Conservation (phyloP, 805 yeast species). For the Brettanomyces custersianus region DNA sequence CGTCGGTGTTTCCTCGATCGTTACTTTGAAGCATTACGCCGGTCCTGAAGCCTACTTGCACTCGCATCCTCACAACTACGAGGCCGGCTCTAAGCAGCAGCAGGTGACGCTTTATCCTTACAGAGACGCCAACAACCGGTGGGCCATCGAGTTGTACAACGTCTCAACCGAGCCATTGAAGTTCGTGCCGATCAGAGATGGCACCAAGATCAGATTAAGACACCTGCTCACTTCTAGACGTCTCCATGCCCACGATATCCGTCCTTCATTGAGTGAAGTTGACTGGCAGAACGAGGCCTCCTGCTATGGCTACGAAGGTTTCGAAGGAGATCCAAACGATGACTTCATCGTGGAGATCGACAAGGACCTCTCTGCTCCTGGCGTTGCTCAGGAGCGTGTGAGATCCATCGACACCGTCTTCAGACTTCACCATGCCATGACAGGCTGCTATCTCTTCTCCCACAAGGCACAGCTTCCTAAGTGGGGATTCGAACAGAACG, state of each 20-base stretch:
- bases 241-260: conserved; percentile 77
- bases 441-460: conserved; percentile 72
- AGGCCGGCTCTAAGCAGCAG: conserved; percentile 78
- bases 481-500: conserved; percentile 82
- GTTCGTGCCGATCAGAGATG: conserved; percentile 57
- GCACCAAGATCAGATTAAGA: conserved; percentile 59
- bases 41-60: conserved; percentile 78
- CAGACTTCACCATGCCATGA: conserved; percentile 70
- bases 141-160: conserved; percentile 63
- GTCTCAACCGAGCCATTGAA: conserved; percentile 44
- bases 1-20: conserved; percentile 64
- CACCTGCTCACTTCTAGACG: conserved; percentile 54
- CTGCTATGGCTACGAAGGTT: conserved; percentile 68
- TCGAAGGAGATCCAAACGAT: conserved; percentile 77
- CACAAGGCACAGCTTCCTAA: conserved; percentile 66
- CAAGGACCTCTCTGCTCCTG: conserved; percentile 37
- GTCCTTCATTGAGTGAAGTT: conserved; percentile 64
- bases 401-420: conserved; percentile 63
- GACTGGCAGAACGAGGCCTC: conserved; percentile 85
- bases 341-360: conserved; percentile 73
- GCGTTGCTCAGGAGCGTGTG: conserved; percentile 45
- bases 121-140: conserved; percentile 63
- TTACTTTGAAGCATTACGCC: conserved; percentile 58
- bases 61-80: conserved; percentile 65
- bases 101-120: conserved; percentile 78